Evolutionary conservation across 202 grass and related monocot genomes (phyloP), one percentile per base, ranked within the genome.

Genomic region (Zoysia matrella): DNA sequence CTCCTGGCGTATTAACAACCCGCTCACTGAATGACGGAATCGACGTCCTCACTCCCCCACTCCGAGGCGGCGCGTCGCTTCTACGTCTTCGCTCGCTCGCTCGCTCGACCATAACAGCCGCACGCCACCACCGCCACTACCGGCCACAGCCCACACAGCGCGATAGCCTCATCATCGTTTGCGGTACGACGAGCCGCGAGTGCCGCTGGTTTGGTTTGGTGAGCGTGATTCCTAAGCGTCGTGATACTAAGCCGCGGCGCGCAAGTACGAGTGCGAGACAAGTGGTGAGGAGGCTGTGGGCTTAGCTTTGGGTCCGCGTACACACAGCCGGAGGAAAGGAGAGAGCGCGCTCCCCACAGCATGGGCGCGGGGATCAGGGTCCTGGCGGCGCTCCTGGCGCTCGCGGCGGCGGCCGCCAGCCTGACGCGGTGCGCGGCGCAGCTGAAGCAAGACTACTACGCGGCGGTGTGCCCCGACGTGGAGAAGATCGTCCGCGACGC

Each of bases 401-500:
- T 90, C 2, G 73, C 67, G 52, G 49, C 70, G 3, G 75, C 84
- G 2, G 65, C 18, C 36, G 9, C 5, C 15, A 41, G n/a, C 11
- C 13, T 47, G 53, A 60, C 40, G 30, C 30, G 30, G 30, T 36
- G 30, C 30, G 30, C 30, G 11, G 70, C 95, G 36, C 95, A 93
- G 85, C 89, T 98, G 47, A 60, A 56, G 64, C 40, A 14, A 71
- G 83, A 86, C 80, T 93, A 98, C 95, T 98, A 98, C 74, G 57
- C 73, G 61, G 63, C 47, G 42, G 74, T 76, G 69, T 98, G 95
- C 85, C 95, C 92, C 79, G 30, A 75, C 81, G 86, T 95, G 44
- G 95, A 98, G 83, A 83, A 5, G 65, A 88, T 98, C 85, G 92
- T 98, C 61, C 86, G 85, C 42, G 78, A 58, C 65, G 90, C 88